Conservation (phyloP, 2,329 filamentous ascomycete species). For the Calonectria crousiana region DNA sequence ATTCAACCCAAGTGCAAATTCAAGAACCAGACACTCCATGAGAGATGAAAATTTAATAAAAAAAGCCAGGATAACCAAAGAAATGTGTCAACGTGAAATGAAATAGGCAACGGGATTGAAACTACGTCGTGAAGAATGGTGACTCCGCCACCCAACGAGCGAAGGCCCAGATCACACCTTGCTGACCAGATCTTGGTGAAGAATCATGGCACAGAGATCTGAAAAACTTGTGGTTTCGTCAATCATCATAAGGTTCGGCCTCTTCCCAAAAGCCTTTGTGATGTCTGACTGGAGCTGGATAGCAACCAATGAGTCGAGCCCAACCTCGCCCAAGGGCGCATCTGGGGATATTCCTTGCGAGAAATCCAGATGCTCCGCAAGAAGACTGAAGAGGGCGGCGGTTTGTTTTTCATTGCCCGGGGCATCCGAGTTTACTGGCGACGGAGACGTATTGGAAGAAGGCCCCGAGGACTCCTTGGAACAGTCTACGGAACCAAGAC, state of each 20-base stretch:
- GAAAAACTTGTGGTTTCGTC: background rate
- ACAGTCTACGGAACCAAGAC: background rate
- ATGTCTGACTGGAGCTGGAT: slow-evolving; percentile 1
- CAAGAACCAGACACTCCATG: background rate
- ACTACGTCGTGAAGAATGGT: background rate
- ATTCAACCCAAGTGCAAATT: background rate
- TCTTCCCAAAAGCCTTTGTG: background rate
- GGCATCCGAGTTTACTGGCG: background rate
- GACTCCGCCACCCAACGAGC: background rate
- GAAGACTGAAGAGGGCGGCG: background rate
- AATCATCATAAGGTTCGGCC: background rate
- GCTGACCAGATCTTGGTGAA: background rate
- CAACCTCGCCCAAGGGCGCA: background rate
- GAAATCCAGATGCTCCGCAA: background rate
- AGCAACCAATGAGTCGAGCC: background rate
- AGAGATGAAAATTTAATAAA: background rate
- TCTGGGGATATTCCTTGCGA: background rate
- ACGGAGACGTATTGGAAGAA: background rate
- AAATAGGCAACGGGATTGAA: background rate
- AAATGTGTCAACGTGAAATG: background rate
- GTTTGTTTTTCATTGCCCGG: background rate
- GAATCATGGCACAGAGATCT: background rate
- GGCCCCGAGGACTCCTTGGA: background rate
- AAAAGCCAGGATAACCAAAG: background rate
- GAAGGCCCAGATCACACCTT: background rate